Percentiles rank a stretch among this genome's conserved stretches.
phyloP scores from a whole-genome alignment of 441 rosid species.

The Corymbia citriodora region DNA sequence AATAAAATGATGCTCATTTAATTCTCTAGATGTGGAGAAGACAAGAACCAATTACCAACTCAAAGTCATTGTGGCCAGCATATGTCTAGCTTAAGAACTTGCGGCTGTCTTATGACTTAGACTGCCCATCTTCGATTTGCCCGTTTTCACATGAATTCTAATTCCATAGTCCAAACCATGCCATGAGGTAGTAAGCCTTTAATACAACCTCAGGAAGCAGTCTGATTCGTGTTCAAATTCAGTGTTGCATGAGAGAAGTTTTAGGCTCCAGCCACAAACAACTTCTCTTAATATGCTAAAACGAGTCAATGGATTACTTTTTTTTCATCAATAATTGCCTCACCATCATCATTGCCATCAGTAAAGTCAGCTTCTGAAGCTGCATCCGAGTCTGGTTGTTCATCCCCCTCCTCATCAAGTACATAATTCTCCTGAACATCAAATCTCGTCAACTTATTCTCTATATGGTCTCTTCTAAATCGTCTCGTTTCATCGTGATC shows the following conservation, averaged over 20 bases:
- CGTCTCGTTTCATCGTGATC: constrained; percentile 33
- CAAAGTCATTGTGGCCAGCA: not conserved
- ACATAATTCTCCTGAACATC: constrained; percentile 1
- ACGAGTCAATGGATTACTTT: not conserved
- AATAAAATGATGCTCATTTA: not conserved
- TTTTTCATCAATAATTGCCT: constrained; percentile 10
- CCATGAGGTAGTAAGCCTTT: not conserved
- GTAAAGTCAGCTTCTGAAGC: constrained; percentile 12
- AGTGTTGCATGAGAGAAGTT: not conserved
- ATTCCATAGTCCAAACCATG: not conserved
- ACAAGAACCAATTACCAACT: not conserved
- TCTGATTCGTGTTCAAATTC: not conserved
- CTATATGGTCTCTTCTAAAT: constrained; percentile 14
- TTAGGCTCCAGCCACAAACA: not conserved
- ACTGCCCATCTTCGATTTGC: not conserved
- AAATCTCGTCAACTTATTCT: constrained; percentile 8
- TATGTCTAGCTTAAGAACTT: not conserved
- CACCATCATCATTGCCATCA: constrained; percentile 18
- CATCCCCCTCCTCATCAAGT: constrained; percentile 9
- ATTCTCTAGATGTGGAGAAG: not conserved
- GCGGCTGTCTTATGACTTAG: not conserved
- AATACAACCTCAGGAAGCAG: not conserved
- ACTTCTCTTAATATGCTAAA: not conserved
- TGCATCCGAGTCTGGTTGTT: constrained; percentile 18
- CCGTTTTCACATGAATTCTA: not conserved